Evolutionary conservation across 2,329 filamentous ascomycete genomes (phyloP), one percentile per base, ranked within the genome.

Genomic region (Clonostachys sp.): DNA sequence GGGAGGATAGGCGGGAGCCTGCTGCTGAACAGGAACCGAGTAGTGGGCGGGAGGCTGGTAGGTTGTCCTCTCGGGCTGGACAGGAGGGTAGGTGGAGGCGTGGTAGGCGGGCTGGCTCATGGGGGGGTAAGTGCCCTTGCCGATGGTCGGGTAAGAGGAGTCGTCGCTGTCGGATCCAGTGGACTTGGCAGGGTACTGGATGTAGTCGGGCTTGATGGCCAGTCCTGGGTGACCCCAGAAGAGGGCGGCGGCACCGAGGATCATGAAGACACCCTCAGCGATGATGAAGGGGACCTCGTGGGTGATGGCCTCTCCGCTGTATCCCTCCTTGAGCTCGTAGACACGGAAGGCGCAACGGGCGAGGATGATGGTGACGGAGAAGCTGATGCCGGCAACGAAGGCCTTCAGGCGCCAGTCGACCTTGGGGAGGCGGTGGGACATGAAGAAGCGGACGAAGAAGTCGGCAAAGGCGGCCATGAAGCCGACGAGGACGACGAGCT

Each of bases 241-340:
- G n/a, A 74, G 61, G 5, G 63, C 55, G 18, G 60, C 35, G 9
- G 59, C 63, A 12, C 70, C 69, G 10, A 71, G 48, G 13, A 65
- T 58, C 16, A 73, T 63, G 12, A 70, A 48, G 13, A 58, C 50
- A 38, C 75, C 75, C 67, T 82, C 79, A 4, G 82, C 64, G 1
- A 65, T 66, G 51, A 81, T 77, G 51, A 83, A 81, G 5, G 74
- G 62, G 1, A 61, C 54, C 62, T 83, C 68, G 38, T 81, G 64
- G 48, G 62, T 63, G 47, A 85, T 80, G 51, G 86, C 61, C 2
- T 66, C 58, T 2, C 81, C 81, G 20, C 57, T 39, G 68, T 83
- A 88, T 5, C 84, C 84, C 34, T 83, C 74, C 51, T 73, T 76
- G 46, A 89, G 66, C 70, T 89, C 85, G 6, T 77, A 78, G 35